Evolutionary conservation across 148 eudicot genomes (phyloP).

Genomic region (Chenopodium quinoa): DNA sequence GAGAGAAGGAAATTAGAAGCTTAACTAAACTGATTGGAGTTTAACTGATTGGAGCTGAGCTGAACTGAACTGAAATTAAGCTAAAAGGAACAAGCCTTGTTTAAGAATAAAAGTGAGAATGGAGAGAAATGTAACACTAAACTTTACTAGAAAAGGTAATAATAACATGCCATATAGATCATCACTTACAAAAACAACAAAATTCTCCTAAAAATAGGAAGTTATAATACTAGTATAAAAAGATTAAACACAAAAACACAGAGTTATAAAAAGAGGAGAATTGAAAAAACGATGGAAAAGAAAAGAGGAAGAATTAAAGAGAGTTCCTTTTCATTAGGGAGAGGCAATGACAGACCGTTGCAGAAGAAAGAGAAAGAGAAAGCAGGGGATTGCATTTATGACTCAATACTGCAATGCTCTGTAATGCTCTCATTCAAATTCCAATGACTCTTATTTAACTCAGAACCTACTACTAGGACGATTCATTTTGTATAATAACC

Average conservation of each 20-base stretch:
- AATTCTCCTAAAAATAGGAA: neutral
- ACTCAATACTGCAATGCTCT: constrained; percentile 30
- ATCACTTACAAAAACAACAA: neutral
- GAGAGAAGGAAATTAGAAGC: too few species aligned
- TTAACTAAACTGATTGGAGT: too few species aligned
- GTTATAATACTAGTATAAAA: too few species aligned
- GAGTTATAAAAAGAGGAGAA: neutral
- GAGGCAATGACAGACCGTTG: constrained; percentile 38
- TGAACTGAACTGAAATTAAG: too few species aligned
- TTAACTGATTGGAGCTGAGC: too few species aligned
- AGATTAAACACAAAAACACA: neutral
- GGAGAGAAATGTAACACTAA: neutral
- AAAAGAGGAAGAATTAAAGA: neutral
- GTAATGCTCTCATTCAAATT: constrained; percentile 31
- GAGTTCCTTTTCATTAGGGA: constrained; percentile 16
- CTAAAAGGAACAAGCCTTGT: too few species aligned
- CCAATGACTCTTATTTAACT: constrained; percentile 13
- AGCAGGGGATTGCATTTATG: constrained; percentile 27
- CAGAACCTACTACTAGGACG: neutral
- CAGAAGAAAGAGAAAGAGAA: constrained; percentile 22
- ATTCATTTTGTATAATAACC: neutral
- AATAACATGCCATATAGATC: neutral
- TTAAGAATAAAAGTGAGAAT: neutral
- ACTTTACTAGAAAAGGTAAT: neutral
- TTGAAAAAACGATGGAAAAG: neutral